Percentiles rank a stretch among this genome's conserved stretches.
phyloP scores from a whole-genome alignment of 2,329 filamentous ascomycete species.

The Intubia oerlemansii region DNA sequence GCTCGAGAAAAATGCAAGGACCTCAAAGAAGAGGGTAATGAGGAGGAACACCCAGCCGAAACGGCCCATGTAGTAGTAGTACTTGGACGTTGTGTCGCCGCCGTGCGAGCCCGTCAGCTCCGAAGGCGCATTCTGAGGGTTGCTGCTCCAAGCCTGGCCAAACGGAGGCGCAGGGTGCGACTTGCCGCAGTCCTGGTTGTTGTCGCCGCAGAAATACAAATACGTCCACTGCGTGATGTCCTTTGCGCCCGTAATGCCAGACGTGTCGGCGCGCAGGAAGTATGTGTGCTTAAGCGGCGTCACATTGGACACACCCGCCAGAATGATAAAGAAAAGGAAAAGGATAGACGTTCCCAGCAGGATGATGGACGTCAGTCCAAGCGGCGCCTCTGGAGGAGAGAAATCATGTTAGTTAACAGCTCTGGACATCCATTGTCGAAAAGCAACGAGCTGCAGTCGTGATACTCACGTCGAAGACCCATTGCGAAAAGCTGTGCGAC shows the following conservation, averaged over 20 bases:
- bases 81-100: slow-evolving; percentile 28
- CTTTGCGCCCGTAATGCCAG: slow-evolving; percentile 47
- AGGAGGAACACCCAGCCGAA: slow-evolving; percentile 89
- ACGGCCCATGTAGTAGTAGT: slow-evolving; percentile 68
- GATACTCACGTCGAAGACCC: slow-evolving; percentile 1
- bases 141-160: slow-evolving; percentile 44
- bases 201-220: slow-evolving; percentile 57
- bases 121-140: slow-evolving; percentile 21
- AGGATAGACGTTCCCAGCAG: slow-evolving; percentile 29
- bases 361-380: slow-evolving; percentile 22
- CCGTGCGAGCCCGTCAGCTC: slow-evolving; percentile 30
- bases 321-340: slow-evolving; percentile 36
- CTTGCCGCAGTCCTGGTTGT: slow-evolving; percentile 41
- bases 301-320: slow-evolving; percentile 27
- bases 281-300: slow-evolving; percentile 51
- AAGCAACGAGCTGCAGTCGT: not conserved
- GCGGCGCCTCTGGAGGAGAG: slow-evolving; percentile 20
- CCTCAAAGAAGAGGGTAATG: slow-evolving; percentile 61
- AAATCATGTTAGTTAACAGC: slow-evolving; percentile 1
- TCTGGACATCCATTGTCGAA: not conserved
- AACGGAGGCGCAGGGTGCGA: slow-evolving; percentile 43
- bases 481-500: no score
- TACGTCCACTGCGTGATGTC: slow-evolving; percentile 67
- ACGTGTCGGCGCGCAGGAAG: slow-evolving; percentile 66
- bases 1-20: slow-evolving; percentile 42